Evolutionary conservation across 1,284 basidiomycete genomes (phyloP), one percentile per base, ranked within the genome.

Genomic region (Austropuccinia psidii): DNA sequence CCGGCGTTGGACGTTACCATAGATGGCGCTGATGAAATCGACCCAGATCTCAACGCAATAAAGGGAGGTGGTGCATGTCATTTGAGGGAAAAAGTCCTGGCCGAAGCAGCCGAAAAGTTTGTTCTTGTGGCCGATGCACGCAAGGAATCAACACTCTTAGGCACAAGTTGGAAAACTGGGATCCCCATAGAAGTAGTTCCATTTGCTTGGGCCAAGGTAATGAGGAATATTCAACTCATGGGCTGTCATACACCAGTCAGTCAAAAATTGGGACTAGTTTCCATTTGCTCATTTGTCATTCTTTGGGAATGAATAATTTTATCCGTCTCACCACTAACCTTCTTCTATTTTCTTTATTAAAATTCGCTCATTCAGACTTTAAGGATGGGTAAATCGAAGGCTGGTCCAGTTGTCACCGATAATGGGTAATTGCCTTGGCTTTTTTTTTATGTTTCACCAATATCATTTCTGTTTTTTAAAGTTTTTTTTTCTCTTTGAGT

Each of bases 51-150:
- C 68, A 96, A 98, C 83, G 90, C 90, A 75, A 95, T 99, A 84
- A 98, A 98, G 82, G 95, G 95, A 15, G 95, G 95, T 73, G 95
- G 95, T 11, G 95, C 93, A 0, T 98, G 95, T 81, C 96, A 98
- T 78, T 83, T 98, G 41, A 87, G 94, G 43, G 96, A 98, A 83
- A 98, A 98, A 82, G 93, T 98, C 2, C 86, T 98, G 21, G 94
- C 93, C 2, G 95, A 98, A 81, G 93, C 93, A 21, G 94, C 96
- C n/a, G 86, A 87, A 77, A 91, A 89, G 54, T 98, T 95, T 83
- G 84, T 98, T 79, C 85, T 98, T 58, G 95, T 98, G 52, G 95
- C 96, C 60, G 96, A 98, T 82, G 92, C 90, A 83, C 87, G 95
- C 77, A 98, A 96, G 83, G 78, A 76, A 62, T 74, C 72, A 24